These are phyloP conservation scores for Sisymbrium altissimum DNA, from an alignment of 345 rosid genomes.

Conservation along the genomic window DNA sequence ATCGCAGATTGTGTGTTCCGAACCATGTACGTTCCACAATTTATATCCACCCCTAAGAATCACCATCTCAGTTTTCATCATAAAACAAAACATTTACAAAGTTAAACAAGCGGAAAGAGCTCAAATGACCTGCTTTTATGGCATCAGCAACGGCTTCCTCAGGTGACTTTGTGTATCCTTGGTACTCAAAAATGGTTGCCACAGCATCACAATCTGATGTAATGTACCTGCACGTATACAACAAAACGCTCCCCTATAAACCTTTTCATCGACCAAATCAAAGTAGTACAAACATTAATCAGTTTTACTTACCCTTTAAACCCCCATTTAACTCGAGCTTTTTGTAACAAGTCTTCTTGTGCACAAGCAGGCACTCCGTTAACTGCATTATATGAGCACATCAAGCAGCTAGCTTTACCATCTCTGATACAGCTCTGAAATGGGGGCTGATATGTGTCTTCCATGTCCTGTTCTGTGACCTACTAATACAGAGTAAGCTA, in stretches of 20 bases:
- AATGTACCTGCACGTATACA: slow-evolving; percentile 54
- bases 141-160: slow-evolving; percentile 80
- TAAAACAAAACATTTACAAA: neutral
- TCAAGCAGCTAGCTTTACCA: slow-evolving; percentile 93
- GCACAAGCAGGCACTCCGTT: slow-evolving; percentile 94
- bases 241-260: neutral
- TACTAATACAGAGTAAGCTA: slow-evolving; percentile 26
- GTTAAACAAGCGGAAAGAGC: neutral
- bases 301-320: slow-evolving; percentile 61
- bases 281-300: neutral
- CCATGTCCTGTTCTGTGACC: slow-evolving; percentile 87
- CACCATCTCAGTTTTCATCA: slow-evolving; percentile 6
- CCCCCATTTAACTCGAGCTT: slow-evolving; percentile 82
- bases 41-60: slow-evolving; percentile 64
- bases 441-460: slow-evolving; percentile 82
- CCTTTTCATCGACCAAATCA: neutral
- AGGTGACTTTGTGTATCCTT: slow-evolving; percentile 55
- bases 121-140: slow-evolving; percentile 68
- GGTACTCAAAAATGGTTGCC: slow-evolving; percentile 74
- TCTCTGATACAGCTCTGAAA: slow-evolving; percentile 66
- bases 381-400: slow-evolving; percentile 88
- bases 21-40: slow-evolving; percentile 72
- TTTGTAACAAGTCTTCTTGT: slow-evolving; percentile 51
- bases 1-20: slow-evolving; percentile 54
- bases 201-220: slow-evolving; percentile 97